Percentiles rank a stretch among this genome's conserved stretches.
Evolutionary conservation across 306 rosid genomes (phyloP).

Genomic region (Parietaria judaica): DNA sequence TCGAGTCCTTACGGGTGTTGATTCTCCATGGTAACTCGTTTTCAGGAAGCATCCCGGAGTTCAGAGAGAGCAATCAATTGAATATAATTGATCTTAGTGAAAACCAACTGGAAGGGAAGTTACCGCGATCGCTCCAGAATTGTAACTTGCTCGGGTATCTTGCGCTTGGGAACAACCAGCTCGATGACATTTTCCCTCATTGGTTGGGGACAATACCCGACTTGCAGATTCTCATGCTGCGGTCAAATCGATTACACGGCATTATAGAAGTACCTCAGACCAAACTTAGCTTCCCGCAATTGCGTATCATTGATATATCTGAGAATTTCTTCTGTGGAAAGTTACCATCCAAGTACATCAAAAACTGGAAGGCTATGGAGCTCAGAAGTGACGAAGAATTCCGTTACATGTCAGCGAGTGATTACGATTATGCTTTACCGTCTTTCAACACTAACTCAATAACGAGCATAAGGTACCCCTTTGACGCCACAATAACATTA

Average conservation of each 20-base stretch:
- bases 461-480: too few relatives aligned
- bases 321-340: neutral
- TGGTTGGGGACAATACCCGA: neutral
- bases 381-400: neutral
- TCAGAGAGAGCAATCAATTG: neutral
- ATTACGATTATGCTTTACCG: too few relatives aligned
- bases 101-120: neutral
- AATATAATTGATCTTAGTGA: neutral
- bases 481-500: too few relatives aligned
- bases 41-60: neutral
- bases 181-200: constrained; percentile 4
- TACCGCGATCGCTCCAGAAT: neutral
- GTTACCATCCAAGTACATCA: neutral
- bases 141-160: neutral
- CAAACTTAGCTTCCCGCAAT: neutral
- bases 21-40: neutral
- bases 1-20: neutral
- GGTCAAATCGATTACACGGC: neutral
- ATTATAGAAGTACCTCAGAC: neutral
- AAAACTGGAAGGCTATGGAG: neutral
- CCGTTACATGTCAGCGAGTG: too few relatives aligned
- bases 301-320: neutral
- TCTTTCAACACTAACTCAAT: too few relatives aligned
- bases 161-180: neutral
- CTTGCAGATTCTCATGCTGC: neutral